A percentile compares a stretch with the other conserved stretches of the same genome.
These are phyloP conservation scores for Phaffia tasmanica DNA, from an alignment of 768 basidiomycete genomes.

Conservation along the genomic window DNA sequence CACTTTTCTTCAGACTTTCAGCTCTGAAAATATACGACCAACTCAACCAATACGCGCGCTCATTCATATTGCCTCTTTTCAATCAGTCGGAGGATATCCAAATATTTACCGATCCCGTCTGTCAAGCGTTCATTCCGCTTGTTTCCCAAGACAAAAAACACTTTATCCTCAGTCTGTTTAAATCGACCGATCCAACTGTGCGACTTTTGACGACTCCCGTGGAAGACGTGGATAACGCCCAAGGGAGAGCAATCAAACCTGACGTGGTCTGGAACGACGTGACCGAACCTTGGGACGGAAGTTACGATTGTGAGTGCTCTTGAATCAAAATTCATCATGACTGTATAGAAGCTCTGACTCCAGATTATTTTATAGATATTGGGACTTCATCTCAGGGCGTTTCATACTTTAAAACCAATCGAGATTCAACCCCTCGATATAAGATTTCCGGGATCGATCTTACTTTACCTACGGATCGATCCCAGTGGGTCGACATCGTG, in stretches of 20 bases:
- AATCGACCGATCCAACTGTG: constrained; percentile 4
- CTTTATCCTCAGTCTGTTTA: constrained; percentile 14
- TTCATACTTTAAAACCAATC: constrained; percentile 11
- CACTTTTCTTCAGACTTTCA: background rate
- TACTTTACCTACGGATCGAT: background rate
- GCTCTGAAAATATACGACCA: background rate
- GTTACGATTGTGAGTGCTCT: constrained; percentile 9
- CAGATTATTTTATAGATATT: constrained; percentile 7
- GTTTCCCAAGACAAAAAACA: constrained; percentile 16
- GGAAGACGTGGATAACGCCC: background rate
- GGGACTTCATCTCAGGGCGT: constrained; percentile 3
- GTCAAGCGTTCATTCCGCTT: constrained; percentile 10
- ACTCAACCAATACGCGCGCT: background rate
- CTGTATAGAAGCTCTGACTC: background rate
- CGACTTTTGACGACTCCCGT: background rate
- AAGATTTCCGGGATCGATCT: constrained; percentile 13
- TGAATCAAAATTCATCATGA: background rate
- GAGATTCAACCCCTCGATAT: background rate
- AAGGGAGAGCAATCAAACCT: background rate
- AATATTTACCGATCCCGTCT: constrained; percentile 9
- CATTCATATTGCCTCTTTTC: background rate
- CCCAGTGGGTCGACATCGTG: constrained; percentile 1
- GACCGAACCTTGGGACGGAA: constrained; percentile 13
- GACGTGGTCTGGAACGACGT: background rate
- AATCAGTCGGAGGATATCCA: constrained; percentile 1